These are phyloP conservation scores for Dimargaris xerosporica DNA, from an alignment of 192 early-diverging fungal genomes.

Conservation along the genomic window DNA sequence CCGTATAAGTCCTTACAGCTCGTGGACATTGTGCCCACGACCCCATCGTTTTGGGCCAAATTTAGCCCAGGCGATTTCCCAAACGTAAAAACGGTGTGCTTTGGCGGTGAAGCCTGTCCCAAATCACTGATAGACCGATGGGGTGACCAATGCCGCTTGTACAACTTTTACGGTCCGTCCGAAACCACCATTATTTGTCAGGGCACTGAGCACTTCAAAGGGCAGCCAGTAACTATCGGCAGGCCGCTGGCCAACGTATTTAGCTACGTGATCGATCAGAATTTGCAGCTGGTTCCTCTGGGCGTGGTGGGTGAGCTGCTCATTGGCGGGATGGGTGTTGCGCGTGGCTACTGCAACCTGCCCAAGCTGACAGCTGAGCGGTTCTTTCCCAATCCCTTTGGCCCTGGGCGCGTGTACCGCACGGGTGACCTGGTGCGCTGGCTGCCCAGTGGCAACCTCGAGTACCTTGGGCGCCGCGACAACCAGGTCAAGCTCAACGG, in stretches of 20 bases:
- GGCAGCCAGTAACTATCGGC: constrained; percentile 18
- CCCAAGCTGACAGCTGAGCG: constrained; percentile 17
- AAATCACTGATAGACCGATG: neutral
- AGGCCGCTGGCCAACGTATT: constrained; percentile 14
- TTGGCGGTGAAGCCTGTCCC: constrained; percentile 8
- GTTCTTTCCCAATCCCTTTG: constrained; percentile 25
- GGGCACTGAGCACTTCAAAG: neutral
- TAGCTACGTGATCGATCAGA: constrained; percentile 18
- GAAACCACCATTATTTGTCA: constrained; percentile 16
- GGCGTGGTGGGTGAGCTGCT: constrained; percentile 22
- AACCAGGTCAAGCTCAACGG: constrained; percentile 26
- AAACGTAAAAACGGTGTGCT: neutral
- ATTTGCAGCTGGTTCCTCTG: constrained; percentile 14
- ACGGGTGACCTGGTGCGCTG: constrained; percentile 21
- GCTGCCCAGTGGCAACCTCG: constrained; percentile 19
- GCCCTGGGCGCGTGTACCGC: constrained; percentile 16
- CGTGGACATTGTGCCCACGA: neutral
- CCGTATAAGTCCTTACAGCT: neutral
- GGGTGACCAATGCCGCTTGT: constrained; percentile 1
- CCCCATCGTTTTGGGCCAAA: neutral
- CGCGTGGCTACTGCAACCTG: constrained; percentile 20
- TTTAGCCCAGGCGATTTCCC: neutral
- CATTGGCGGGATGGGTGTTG: constrained; percentile 18
- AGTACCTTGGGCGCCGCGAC: constrained; percentile 20
- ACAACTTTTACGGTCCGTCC: constrained; percentile 24